Evolutionary conservation across 2,329 filamentous ascomycete species (phyloP), one percentile per base, ranked within the genome.

Genomic region (Eutypa lata): DNA sequence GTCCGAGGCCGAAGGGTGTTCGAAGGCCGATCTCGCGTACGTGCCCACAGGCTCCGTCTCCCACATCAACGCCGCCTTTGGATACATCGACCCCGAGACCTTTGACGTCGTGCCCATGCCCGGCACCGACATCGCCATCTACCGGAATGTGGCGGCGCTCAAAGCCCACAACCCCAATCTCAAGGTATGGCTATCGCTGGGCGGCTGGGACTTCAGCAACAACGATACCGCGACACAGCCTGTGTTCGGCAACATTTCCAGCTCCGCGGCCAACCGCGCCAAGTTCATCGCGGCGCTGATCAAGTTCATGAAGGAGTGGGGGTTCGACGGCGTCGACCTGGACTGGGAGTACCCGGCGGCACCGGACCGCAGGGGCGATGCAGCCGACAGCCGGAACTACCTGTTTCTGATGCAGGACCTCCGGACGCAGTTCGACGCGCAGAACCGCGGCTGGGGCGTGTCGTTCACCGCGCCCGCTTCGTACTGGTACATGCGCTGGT

Each of bases 331-430:
- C 14, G 52, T 65, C 2, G 63, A 65, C 35, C 52, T 65, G 2
- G 64, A 68, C 24, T 65, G 58, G 60, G 61, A 65, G 24, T 65
- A 66, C 44, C 65, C 64, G 2, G 60, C 55, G 1, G 65, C 62
- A 4, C 21, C 16, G 10, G 63, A 67, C 42, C 58, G 62, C 3
- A 60, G 63, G 5, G 64, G 64, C 18, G 22, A 52, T 3, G 8
- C 43, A 4, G 51, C 53, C 1, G 65, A 67, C 52, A 48, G 47
- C 3, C 37, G 21, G 1, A 67, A 66, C 47, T 64, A 60, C 42
- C 50, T 57, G 6, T 22, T 33, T 0, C 48, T 68, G 2, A 50
- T 65, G 2, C 63, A 84, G 86, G 78, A 73, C 79, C 76, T 24
- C 5, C 42, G 21, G 24, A 44, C 51, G 14, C 18, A 37, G 3